These are phyloP conservation scores for Cercospora janseana DNA, from an alignment of 2,329 filamentous ascomycete species.

Conservation along the genomic window DNA sequence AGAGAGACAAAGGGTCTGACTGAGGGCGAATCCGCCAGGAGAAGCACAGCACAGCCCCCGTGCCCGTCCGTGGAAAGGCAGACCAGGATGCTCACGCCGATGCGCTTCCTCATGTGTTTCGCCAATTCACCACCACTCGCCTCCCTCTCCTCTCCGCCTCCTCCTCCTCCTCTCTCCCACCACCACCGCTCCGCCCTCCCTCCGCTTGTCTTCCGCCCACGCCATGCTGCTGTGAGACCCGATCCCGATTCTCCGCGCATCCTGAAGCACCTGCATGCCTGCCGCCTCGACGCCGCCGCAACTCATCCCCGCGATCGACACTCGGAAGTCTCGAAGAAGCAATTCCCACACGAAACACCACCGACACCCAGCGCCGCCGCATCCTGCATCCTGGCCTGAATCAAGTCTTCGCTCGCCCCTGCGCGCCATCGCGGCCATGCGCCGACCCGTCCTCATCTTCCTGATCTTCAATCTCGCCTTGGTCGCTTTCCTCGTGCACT, in stretches of 20 bases:
- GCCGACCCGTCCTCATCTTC: constrained; percentile 61
- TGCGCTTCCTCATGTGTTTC: not conserved
- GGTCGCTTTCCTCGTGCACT: constrained; percentile 62
- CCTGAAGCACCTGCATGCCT: not conserved
- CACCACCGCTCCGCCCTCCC: not conserved
- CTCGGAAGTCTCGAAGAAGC: not conserved
- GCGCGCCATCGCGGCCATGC: constrained; percentile 48
- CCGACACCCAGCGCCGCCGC: not conserved
- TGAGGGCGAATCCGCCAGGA: no score
- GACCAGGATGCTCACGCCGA: not conserved
- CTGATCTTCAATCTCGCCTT: constrained; percentile 64
- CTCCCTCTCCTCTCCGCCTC: not conserved
- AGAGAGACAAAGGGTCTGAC: no score
- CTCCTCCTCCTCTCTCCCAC: not conserved
- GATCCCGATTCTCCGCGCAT: not conserved
- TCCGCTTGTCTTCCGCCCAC: not conserved
- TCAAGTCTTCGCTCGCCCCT: not conserved
- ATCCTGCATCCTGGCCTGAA: constrained; percentile 5
- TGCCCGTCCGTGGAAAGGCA: no score
- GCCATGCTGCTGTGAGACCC: not conserved
- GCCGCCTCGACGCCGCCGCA: not conserved
- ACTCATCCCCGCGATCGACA: not conserved
- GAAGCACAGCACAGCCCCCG: no score
- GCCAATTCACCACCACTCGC: not conserved
- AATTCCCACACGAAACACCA: not conserved